Evolutionary conservation across 176 grass and related monocot species (phyloP).

Genomic region (Aegilops umbellulata): DNA sequence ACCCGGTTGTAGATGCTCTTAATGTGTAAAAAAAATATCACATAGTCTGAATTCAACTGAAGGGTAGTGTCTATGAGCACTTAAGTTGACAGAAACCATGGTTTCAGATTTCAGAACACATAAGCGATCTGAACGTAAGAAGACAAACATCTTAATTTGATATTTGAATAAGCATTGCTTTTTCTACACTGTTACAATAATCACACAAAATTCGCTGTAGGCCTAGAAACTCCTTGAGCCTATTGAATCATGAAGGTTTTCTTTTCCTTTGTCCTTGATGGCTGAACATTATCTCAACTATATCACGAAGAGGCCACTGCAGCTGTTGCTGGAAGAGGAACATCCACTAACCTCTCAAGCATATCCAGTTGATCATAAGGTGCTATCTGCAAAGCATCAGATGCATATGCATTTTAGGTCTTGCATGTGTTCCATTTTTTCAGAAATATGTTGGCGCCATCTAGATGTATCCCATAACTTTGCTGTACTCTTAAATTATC

Average conservation of each 20-base stretch:
- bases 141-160: background rate
- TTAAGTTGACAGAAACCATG: background rate
- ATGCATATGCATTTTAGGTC: slow-evolving; percentile 29
- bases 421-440: background rate
- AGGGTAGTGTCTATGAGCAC: background rate
- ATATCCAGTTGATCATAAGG: slow-evolving; percentile 98
- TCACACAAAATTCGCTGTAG: slow-evolving; percentile 24
- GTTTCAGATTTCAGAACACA: background rate
- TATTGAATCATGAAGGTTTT: background rate
- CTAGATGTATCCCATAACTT: background rate
- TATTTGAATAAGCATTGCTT: slow-evolving; percentile 9
- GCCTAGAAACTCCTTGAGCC: slow-evolving; percentile 15
- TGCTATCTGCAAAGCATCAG: slow-evolving; percentile 75
- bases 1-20: too few species aligned
- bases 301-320: slow-evolving; percentile 41
- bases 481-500: background rate
- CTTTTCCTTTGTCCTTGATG: slow-evolving; percentile 7
- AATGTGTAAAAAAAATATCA: background rate
- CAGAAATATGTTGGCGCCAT: background rate
- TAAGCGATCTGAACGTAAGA: background rate
- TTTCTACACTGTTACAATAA: slow-evolving; percentile 14
- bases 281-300: slow-evolving; percentile 22
- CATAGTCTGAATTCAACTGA: background rate
- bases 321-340: slow-evolving; percentile 35
- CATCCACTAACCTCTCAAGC: slow-evolving; percentile 75